phyloP scores from a whole-genome alignment of 129 eudicot species.

The Apium graveolens region DNA sequence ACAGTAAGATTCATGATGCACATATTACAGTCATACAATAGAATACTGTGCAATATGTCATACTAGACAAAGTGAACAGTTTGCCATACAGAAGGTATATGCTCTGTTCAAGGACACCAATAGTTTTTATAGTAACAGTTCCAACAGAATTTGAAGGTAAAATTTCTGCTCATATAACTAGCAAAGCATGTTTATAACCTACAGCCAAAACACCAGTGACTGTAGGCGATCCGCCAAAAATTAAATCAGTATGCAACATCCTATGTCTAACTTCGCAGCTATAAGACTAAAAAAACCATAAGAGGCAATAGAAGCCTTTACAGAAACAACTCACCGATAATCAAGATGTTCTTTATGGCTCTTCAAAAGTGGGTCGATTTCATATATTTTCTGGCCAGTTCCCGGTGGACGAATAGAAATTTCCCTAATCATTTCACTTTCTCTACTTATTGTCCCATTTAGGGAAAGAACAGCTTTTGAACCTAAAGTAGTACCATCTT shows the following conservation, averaged over 20 bases:
- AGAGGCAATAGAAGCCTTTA: background rate
- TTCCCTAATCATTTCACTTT: conserved; percentile 38
- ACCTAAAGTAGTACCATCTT: conserved; percentile 32
- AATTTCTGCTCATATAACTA: background rate
- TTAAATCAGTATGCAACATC: conserved; percentile 4
- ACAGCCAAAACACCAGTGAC: background rate
- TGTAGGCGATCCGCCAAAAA: background rate
- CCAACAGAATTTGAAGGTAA: too few relatives aligned
- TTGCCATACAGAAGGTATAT: background rate
- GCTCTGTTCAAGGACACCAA: background rate
- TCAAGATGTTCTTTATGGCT: conserved; percentile 71
- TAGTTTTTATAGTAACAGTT: background rate
- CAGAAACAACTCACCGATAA: conserved; percentile 50
- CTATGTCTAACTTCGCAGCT: background rate
- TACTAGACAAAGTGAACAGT: background rate
- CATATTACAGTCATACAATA: background rate
- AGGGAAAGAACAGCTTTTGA: conserved; percentile 27
- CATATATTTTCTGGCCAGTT: conserved; percentile 66
- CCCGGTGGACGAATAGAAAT: conserved; percentile 80
- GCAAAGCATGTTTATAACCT: background rate
- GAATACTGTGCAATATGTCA: background rate
- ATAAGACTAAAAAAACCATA: background rate
- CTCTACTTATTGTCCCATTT: conserved; percentile 34
- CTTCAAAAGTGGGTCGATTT: conserved; percentile 70
- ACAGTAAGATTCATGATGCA: background rate